These are phyloP conservation scores for Pestalotiopsis sp. DNA, from an alignment of 2,329 filamentous ascomycete species.

Conservation along the genomic window DNA sequence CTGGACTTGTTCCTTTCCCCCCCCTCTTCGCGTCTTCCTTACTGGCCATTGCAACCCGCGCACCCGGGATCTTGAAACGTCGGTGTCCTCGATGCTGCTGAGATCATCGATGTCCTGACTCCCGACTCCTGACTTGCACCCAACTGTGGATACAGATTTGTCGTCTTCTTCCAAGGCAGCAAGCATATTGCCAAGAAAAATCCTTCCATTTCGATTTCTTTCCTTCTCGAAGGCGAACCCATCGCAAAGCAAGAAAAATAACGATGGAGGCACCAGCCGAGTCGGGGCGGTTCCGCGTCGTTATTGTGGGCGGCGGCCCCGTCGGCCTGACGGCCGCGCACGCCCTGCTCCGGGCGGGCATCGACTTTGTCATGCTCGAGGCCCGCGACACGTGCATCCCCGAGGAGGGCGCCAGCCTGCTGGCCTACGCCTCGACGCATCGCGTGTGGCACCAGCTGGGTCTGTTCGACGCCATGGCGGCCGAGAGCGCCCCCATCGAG, in stretches of 20 bases:
- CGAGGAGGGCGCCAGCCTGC: not conserved
- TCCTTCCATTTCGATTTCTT: too few species aligned
- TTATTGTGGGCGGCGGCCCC: constrained; percentile 14
- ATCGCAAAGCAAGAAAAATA: not conserved
- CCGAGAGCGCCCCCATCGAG: constrained; percentile 1
- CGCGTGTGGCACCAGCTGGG: constrained; percentile 8
- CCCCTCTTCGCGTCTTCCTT: not conserved
- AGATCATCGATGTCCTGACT: not conserved
- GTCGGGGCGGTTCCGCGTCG: constrained; percentile 9
- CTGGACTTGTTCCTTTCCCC: not conserved
- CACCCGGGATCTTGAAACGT: not conserved
- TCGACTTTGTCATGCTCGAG: constrained; percentile 13
- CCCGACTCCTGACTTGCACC: not conserved
- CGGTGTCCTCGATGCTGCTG: not conserved
- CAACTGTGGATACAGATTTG: not conserved
- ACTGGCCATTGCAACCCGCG: not conserved
- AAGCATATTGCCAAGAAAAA: not conserved
- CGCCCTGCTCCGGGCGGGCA: constrained; percentile 8
- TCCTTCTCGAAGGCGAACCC: not conserved
- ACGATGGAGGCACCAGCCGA: not conserved
- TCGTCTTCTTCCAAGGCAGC: not conserved
- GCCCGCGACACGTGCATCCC: constrained; percentile 1
- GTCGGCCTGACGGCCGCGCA: constrained; percentile 12
- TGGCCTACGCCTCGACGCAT: not conserved
- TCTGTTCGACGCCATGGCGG: not conserved